These are phyloP conservation scores for Dacryopinax primogenitus DNA, from an alignment of 768 basidiomycete species.

Conservation along the genomic window DNA sequence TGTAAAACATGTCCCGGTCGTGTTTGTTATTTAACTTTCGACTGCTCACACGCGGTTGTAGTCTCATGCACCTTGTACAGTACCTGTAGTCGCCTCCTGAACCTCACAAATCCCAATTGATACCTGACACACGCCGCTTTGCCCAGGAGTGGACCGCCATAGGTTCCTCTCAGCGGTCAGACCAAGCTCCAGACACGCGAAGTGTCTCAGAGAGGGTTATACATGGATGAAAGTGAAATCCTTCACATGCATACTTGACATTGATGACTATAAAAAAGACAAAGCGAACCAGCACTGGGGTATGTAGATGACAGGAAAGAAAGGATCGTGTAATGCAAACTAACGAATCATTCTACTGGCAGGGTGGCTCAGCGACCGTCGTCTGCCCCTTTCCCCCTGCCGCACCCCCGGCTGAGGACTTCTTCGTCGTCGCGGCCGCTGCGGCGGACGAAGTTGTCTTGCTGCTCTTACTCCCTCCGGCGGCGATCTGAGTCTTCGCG, in stretches of 20 bases:
- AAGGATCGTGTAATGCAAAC: neutral
- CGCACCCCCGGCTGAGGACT: neutral
- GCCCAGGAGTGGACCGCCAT: no score
- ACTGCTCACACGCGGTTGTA: no score
- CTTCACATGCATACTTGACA: neutral
- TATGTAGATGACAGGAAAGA: neutral
- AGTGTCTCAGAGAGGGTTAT: no score
- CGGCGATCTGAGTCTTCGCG: neutral
- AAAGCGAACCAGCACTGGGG: slow-evolving; percentile 2
- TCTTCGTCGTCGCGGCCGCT: neutral
- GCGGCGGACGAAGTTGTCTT: neutral
- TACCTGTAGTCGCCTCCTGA: no score
- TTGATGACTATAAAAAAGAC: neutral
- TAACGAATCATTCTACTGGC: neutral
- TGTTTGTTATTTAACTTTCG: no score
- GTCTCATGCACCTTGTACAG: no score
- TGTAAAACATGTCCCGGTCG: no score
- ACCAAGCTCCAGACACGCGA: no score
- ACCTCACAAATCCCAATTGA: no score
- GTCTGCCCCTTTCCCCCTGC: neutral
- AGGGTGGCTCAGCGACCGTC: neutral
- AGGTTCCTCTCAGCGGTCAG: no score
- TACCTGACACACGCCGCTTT: no score
- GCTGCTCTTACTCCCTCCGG: neutral
- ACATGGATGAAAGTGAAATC: neutral